These are phyloP conservation scores for Arachis stenosperma DNA, from an alignment of 306 rosid genomes.

Conservation along the genomic window DNA sequence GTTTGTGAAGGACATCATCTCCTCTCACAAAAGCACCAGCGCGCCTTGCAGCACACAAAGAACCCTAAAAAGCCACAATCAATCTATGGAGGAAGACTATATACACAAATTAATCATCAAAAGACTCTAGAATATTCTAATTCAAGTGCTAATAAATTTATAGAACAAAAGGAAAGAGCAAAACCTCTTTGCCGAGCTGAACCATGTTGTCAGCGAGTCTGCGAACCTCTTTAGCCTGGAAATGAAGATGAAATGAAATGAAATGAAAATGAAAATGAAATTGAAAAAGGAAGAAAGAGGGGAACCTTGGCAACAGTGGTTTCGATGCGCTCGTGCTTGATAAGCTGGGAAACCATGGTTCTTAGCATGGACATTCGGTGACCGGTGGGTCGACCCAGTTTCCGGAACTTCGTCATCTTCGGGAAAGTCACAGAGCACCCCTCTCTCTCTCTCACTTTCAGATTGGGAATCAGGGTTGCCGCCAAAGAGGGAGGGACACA, in stretches of 20 bases:
- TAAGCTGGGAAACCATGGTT: constrained; percentile 96
- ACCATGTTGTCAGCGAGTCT: constrained; percentile 94
- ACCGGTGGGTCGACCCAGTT: constrained; percentile 68
- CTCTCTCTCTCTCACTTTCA: no score
- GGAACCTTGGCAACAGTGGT: constrained; percentile 90
- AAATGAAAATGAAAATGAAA: neutral
- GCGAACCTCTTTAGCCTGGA: constrained; percentile 88
- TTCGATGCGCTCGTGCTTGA: constrained; percentile 96
- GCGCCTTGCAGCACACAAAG: constrained; percentile 78
- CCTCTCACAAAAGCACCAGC: constrained; percentile 89
- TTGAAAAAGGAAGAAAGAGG: neutral
- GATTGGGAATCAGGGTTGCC: no score
- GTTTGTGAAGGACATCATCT: constrained; percentile 90
- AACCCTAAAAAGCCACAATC: constrained; percentile 52
- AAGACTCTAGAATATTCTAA: no score
- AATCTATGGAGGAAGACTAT: neutral
- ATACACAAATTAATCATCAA: no score
- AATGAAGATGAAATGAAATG: neutral
- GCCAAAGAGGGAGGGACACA: no score
- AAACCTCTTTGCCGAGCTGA: constrained; percentile 86
- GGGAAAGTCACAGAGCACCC: neutral
- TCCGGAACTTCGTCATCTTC: constrained; percentile 88
- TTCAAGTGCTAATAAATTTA: neutral
- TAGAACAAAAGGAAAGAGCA: neutral
- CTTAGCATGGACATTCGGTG: constrained; percentile 94